A percentile compares a stretch with the other conserved stretches of the same genome.
phyloP scores from a whole-genome alignment of 305 asterid genomes.

The Petunia hybrid region DNA sequence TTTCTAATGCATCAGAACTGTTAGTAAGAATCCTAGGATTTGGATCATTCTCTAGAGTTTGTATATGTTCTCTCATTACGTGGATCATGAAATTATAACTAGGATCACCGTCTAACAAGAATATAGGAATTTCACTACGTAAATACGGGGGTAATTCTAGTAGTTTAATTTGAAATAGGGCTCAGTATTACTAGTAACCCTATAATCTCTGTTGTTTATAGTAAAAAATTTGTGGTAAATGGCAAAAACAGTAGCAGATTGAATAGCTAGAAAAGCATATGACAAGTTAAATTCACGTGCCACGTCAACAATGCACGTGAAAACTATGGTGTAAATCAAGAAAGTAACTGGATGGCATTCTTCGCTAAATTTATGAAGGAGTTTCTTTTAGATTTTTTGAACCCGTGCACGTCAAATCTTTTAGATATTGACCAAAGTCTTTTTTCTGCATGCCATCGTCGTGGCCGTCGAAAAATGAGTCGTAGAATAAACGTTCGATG shows the following conservation, averaged over 20 bases:
- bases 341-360: constrained; percentile 48
- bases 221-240: constrained; percentile 49
- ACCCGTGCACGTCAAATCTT: constrained; percentile 37
- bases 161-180: constrained; percentile 35
- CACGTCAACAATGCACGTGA: constrained; percentile 60
- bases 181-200: neutral
- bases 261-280: constrained; percentile 53
- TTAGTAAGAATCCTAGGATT: constrained; percentile 53
- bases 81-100: constrained; percentile 33
- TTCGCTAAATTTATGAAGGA: constrained; percentile 30
- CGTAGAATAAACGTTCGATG: constrained; percentile 43
- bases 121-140: constrained; percentile 47
- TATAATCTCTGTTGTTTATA: constrained; percentile 35
- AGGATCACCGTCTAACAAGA: constrained; percentile 42
- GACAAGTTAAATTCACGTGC: constrained; percentile 53
- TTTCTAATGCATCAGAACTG: constrained; percentile 55
- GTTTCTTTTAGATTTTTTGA: constrained; percentile 30
- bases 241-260: constrained; percentile 55
- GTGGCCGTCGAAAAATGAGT: constrained; percentile 56
- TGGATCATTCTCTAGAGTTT: constrained; percentile 44
- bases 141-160: constrained; percentile 52
- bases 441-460: constrained; percentile 32
- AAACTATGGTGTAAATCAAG: constrained; percentile 51
- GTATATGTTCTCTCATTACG: constrained; percentile 49
- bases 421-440: neutral